Evolutionary conservation across 192 early-diverging fungal species (phyloP), one percentile per base, ranked within the genome.

Genomic region (Chytriomyces hyalinus): DNA sequence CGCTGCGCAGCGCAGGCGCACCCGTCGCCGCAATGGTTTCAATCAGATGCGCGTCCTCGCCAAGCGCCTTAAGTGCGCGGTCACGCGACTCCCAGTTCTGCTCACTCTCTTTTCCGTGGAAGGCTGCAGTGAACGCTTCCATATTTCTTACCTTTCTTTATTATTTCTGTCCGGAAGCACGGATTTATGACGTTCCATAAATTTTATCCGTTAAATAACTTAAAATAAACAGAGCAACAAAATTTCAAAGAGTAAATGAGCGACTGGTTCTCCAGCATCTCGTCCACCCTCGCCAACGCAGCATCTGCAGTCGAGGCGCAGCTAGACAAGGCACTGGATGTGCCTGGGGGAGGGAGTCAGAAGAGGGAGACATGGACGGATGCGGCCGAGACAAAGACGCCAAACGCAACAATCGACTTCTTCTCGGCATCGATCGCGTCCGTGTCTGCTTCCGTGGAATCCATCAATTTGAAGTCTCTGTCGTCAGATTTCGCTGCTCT

Each of bases 311-410:
- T 93, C 45, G 92, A 93, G 79, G 89, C 87, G 8, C 87, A 89
- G 62, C 82, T 94, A 49, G 92, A 92, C 84, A 88, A 87, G 17
- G 87, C 92, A 63, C 84, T 93, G 11, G 93, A 93, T 57, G 80
- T 88, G 43, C 84, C 82, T 4, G 24, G 64, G 64, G 20, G 11
- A 13, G 53, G 53, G 13, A 20, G 53, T 13, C 53, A 57, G 53
- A n/a, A 13, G 13, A 20, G 20, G 53, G 15, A 13, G 53, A 20
- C 20, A 20, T 13, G 20, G 15, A 57, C 53, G 15, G 63, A 26
- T 15, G 63, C 63, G 17, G 24, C 63, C 63, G 15, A 13, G 17
- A 65, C 36, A 2, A 43, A 65, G 17, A 65, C 36, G 8, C 13
- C 26, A 7, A 43, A 8, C 69, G 36, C 50, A 7, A 24, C 53